phyloP scores from a whole-genome alignment of 352 stramenopile species.

The Globisporangium ultimum region DNA sequence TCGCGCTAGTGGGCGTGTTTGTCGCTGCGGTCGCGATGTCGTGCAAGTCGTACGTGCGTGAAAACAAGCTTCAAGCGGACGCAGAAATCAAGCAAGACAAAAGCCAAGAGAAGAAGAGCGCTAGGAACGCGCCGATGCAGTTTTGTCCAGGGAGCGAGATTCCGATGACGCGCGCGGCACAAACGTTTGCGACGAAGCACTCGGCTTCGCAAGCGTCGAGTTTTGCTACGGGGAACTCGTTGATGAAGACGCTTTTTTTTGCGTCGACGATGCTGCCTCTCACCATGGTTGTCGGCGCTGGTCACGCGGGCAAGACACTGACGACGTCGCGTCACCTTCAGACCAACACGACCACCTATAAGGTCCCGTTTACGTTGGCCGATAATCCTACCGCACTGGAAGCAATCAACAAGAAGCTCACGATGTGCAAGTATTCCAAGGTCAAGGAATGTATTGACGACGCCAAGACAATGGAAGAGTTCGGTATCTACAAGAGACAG shows the following conservation, averaged over 20 bases:
- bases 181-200: background rate
- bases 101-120: constrained; percentile 1
- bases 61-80: constrained; percentile 3
- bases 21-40: constrained; percentile 9
- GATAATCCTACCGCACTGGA: constrained; percentile 35
- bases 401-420: constrained; percentile 29
- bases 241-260: constrained; percentile 18
- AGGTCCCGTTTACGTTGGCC: constrained; percentile 34
- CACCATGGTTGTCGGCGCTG: constrained; percentile 9
- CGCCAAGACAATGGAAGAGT: constrained; percentile 23
- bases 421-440: constrained; percentile 64
- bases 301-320: constrained; percentile 5
- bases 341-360: background rate
- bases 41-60: background rate
- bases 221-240: constrained; percentile 7
- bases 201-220: constrained; percentile 4
- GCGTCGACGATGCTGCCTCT: constrained; percentile 15
- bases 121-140: background rate
- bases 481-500: constrained; percentile 35
- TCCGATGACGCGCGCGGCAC: background rate
- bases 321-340: constrained; percentile 13
- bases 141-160: background rate
- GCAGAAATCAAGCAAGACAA: background rate
- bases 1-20: constrained; percentile 10
- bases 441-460: constrained; percentile 50